Percentiles rank a stretch among this genome's conserved stretches.
Conservation (phyloP, 352 stramenopile genomes). For the Globisporangium lucens region DNA sequence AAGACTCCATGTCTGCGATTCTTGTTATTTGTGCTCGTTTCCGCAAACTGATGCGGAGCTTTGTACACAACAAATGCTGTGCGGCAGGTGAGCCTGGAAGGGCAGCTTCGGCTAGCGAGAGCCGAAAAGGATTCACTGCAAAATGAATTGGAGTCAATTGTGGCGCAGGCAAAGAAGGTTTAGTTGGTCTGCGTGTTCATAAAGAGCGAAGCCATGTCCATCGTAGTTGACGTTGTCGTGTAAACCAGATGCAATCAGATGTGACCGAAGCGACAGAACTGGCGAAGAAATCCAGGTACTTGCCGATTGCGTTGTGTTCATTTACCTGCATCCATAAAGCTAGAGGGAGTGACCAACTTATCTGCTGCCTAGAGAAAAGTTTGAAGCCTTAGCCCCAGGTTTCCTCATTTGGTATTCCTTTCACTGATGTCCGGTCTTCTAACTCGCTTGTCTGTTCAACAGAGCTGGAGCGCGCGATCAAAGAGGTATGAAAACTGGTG, state of each 20-base stretch:
- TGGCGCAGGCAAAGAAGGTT: not conserved
- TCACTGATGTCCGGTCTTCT: not conserved
- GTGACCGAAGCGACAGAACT: not conserved
- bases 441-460: not conserved
- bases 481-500: not conserved
- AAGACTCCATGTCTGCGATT: not conserved
- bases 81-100: not conserved
- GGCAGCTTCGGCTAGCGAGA: constrained; percentile 1
- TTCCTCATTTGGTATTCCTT: too few relatives aligned
- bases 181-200: too few relatives aligned
- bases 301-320: not conserved
- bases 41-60: not conserved
- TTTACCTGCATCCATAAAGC: not conserved
- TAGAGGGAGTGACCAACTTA: not conserved
- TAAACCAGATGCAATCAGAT: constrained; percentile 13
- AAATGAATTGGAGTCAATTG: not conserved
- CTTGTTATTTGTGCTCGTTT: not conserved
- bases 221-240: not conserved
- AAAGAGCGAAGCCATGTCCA: not conserved
- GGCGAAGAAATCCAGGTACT: constrained; percentile 4
- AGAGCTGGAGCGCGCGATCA: constrained; percentile 11
- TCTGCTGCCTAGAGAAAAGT: not conserved
- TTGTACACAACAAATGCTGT: not conserved
- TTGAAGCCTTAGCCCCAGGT: constrained; percentile 11
- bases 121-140: not conserved